Base-by-base conservation (phyloP, 73 alveolate species). In the Durusdinium trenchii region DNA sequence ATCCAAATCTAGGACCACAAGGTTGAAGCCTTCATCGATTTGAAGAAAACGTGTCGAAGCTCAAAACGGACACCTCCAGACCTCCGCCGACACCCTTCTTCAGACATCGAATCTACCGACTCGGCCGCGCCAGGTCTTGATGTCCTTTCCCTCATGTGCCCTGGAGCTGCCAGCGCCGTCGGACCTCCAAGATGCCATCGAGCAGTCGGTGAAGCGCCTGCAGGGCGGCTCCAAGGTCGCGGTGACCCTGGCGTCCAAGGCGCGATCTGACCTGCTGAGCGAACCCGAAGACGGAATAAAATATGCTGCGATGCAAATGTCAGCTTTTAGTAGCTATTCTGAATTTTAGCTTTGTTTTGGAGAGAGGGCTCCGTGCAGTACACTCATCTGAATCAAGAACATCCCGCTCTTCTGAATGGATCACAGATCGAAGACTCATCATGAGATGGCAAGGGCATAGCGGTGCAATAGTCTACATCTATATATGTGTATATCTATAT, bases 161-260 rank as follows among this genome's bases (percentile, higher is more conserved):
- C 40, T 47, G 42, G 98, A 69, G 60, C 38, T 69, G 43, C 47
- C 86, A 18, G 85, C 94, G 26, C 38, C 83, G 28, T 1, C 94
- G 20, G 93, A 71, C 42, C 71, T 54, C 7, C 64, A 83, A 40
- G 50, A 36, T 36, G 69, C 69, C 81, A 51, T 93, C 40, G 92
- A 93, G 62, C 89, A 38, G 78, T 90, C 98, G 23, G 98, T 93
- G 90, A 93, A 93, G 92, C 98, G 98, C 28, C n/a, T 93, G 81
- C 98, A 93, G 47, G 98, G 98, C 12, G 98, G 98, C 26, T 93
- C 98, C 42, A 93, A 93, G 86, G 98, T 93, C 7, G 89, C 98
- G 6, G 98, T 93, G 78, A 93, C 98, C 40, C 42, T 93, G 90
- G 98, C 98, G 7, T 69, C 98, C 76, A 73, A 71, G 82, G 92